A percentile compares a stretch with the other conserved stretches of the same genome.
Conservation (phyloP, 306 rosid species). For the Cucurbita moschata region DNA sequence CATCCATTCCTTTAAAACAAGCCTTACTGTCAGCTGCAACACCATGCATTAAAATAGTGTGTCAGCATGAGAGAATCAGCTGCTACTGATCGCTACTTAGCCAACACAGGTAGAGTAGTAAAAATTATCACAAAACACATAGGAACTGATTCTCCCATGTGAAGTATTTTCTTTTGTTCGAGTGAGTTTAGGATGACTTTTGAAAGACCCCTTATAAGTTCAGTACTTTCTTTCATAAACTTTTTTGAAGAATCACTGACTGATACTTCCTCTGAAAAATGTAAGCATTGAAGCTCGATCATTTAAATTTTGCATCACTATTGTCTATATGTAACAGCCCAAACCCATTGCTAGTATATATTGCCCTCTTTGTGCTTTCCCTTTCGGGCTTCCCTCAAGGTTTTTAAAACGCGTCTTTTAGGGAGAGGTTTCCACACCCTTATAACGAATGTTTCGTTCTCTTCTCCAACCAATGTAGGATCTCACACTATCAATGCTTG, state of each 20-base stretch:
- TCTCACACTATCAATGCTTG: neutral
- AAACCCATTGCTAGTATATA: no score
- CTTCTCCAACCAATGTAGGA: no score
- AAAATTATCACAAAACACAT: neutral
- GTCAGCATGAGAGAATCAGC: neutral
- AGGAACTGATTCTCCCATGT: no score
- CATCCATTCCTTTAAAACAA: slow-evolving; percentile 88
- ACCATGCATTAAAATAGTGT: neutral
- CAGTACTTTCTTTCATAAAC: neutral
- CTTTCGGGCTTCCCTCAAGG: no score
- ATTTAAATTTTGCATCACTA: neutral
- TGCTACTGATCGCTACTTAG: neutral
- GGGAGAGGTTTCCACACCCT: no score
- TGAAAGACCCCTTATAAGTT: neutral
- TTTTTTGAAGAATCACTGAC: neutral
- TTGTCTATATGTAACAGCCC: no score
- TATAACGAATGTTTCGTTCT: no score
- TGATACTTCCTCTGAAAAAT: neutral
- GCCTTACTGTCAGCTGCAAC: slow-evolving; percentile 59
- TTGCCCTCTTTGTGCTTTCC: no score
- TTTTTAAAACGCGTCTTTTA: no score
- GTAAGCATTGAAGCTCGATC: neutral
- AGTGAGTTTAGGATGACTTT: neutral
- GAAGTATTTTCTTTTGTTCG: neutral
- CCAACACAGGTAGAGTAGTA: neutral